Base-by-base conservation (phyloP, 2,329 filamentous ascomycete genomes). In the Colletotrichum orbiculare region DNA sequence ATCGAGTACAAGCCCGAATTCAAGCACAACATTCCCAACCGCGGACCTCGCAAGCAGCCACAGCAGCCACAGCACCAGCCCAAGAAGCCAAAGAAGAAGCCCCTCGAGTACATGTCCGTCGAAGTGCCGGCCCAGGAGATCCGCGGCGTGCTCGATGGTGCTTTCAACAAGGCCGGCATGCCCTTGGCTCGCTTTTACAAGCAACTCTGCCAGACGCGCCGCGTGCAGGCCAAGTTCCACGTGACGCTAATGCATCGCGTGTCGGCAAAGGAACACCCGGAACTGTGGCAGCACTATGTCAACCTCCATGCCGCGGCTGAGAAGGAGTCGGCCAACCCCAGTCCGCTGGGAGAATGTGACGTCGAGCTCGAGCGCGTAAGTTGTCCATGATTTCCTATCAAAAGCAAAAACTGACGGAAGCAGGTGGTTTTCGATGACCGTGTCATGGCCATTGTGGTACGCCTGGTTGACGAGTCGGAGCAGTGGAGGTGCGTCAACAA, bases 231-330 rank as follows among this genome's bases (percentile, higher is more conserved):
- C n/a, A 85, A 89, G 45, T 99, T 98, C 76, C 96, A 99, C 75
- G 92, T 99, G 63, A 99, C 96, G 0, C 85, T 99, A 43, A 93
- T 97, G 76, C 96, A 99, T 77, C 89, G 90, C 50, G 88, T 90
- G 10, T 82, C 81, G 3, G 81, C 87, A 9, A 82, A 82, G 45
- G 79, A 89, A 37, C 78, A 89, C 68, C 85, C 89, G 0, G 86
- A 90, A 8, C 82, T 95, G 58, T 99, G 96, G 96, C 79, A 90
- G 58, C 85, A 83, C 60, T 95, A 97, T 70, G 76, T 75, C 6
- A 79, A 84, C n/a, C 77, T 92, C 1, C 87, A 92, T 70, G 76
- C 76, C 10, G 74, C 78, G 41, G 79, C 78, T 2, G 59, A 62
- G 38, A 62, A 62, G 42, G 78, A 77, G 56, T 75, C 73, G 8